Conservation (phyloP, 306 rosid species). For the Lotus japonicus region DNA sequence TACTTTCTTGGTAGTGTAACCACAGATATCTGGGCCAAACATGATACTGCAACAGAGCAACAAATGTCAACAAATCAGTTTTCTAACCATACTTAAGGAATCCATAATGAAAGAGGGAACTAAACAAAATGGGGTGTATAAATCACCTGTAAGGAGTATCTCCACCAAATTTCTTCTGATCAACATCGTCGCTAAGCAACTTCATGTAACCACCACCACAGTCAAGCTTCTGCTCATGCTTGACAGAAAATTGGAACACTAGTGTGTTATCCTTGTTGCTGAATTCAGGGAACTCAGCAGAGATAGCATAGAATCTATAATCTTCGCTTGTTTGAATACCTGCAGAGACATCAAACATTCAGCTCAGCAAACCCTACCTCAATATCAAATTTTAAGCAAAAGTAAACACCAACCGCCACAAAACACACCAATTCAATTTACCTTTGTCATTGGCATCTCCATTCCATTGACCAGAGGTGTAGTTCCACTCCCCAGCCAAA, state of each 20-base stretch:
- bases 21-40: conserved; percentile 99
- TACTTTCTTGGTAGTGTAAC: conserved; percentile 97
- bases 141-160: conserved; percentile 92
- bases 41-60: conserved; percentile 61
- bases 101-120: not conserved
- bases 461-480: conserved; percentile 89
- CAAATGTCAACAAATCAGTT: conserved; percentile 13
- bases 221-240: conserved; percentile 99
- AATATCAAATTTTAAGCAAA: not conserved
- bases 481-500: conserved; percentile 93
- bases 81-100: not conserved
- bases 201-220: conserved; percentile 99
- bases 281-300: conserved; percentile 94
- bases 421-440: conserved; percentile 15
- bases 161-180: conserved; percentile 97
- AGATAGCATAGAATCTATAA: conserved; percentile 86
- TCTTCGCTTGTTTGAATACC: conserved; percentile 99
- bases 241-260: conserved; percentile 91
- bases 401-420: not conserved
- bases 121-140: not conserved
- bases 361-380: not conserved
- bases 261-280: conserved; percentile 84
- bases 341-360: conserved; percentile 30
- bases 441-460: conserved; percentile 90
- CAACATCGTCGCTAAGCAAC: conserved; percentile 79